Evolutionary conservation across 805 yeast genomes (phyloP), one percentile per base, ranked within the genome.

Genomic region (Helenozyma rhizophorensis): DNA sequence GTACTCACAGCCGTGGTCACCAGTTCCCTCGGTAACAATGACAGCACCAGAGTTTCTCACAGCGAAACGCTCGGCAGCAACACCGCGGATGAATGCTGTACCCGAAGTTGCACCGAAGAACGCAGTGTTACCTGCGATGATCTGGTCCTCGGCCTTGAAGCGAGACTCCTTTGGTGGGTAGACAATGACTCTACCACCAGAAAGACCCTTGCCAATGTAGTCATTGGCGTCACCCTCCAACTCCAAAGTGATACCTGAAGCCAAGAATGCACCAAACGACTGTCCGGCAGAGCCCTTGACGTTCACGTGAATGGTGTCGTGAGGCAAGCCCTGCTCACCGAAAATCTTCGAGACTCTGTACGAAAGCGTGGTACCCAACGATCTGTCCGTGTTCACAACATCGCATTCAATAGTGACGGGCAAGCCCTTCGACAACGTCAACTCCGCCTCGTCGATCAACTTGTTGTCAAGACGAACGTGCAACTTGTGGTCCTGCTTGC

Each of bases 1-100:
- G 68, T 90, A 90, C 67, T 90, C 98, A 68, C 97, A 90, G 32
- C 98, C 98, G 60, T 90, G 97, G 61, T 90, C 96, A 69, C 98
- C 98, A 44, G 85, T 81, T 55, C 96, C 96, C 65, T 90, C 98
- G 46, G 87, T 88, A 42, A 93, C 97, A 44, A 95, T 93, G 35
- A 83, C 83, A 26, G 97, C 97, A 62, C 98, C 98, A 19, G 97
- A 93, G 75, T 90, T 90, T 71, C 98, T 84, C 39, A 90, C 98
- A 13, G 95, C 96, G 60, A 90, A 90, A 63, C 98, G 80, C 71
- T 90, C 98, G 44, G 98, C 97, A 25, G 96, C 97, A 61, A 89
- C 79, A 74, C 98, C 98, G 47, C 96, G 75, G 62, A 90, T 81
- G 64, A 85, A 90, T 7, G 96, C 95, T 42, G 83, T 65, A 60